These are phyloP conservation scores for Entomortierella parvispora DNA, from an alignment of 192 early-diverging fungal species.

Conservation along the genomic window DNA sequence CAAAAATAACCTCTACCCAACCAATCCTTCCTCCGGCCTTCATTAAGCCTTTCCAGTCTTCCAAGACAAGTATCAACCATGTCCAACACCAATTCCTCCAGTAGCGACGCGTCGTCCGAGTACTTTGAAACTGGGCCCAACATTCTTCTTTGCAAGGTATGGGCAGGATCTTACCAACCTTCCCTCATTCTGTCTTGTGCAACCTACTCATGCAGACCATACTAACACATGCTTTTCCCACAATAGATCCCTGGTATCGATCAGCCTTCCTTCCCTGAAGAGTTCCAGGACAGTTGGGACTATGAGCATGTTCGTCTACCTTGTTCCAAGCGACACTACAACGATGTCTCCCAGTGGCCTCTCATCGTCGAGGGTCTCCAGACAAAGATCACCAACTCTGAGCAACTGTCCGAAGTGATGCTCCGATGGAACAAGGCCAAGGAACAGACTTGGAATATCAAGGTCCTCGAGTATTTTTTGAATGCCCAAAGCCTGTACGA, in stretches of 20 bases:
- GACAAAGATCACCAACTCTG: slow-evolving; percentile 17
- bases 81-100: slow-evolving; percentile 6
- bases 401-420: slow-evolving; percentile 30
- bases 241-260: slow-evolving; percentile 30
- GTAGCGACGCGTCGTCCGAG: background rate
- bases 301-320: slow-evolving; percentile 39
- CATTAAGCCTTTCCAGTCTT: background rate
- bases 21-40: background rate
- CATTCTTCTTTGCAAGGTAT: slow-evolving; percentile 34
- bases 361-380: slow-evolving; percentile 25
- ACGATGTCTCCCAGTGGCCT: slow-evolving; percentile 32
- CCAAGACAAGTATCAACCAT: slow-evolving; percentile 2
- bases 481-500: slow-evolving; percentile 22
- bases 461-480: slow-evolving; percentile 34
- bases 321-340: slow-evolving; percentile 28
- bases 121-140: slow-evolving; percentile 46
- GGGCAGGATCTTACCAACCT: background rate
- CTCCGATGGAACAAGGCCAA: slow-evolving; percentile 38
- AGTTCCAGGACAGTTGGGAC: slow-evolving; percentile 37
- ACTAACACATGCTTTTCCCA: background rate
- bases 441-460: slow-evolving; percentile 37
- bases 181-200: background rate
- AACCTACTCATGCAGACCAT: background rate
- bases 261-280: slow-evolving; percentile 25
- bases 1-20: background rate